Conservation (phyloP, 305 asterid species). For the Fraxinus nigra region DNA sequence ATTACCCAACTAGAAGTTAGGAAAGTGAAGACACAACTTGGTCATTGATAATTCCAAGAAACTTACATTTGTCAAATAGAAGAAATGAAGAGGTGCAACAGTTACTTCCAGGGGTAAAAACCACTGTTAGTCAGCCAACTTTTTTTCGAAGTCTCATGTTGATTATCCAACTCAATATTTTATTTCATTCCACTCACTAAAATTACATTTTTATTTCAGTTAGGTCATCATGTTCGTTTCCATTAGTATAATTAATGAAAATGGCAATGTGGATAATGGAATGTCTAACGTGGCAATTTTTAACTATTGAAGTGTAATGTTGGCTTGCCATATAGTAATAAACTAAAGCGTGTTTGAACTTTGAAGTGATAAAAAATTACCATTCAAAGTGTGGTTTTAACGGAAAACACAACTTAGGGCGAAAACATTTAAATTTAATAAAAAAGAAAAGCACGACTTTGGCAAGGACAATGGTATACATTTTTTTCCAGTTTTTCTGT, state of each 20-base stretch:
- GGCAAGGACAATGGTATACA: background rate
- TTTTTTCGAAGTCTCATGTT: background rate
- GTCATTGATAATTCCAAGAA: background rate
- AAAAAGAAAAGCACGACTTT: background rate
- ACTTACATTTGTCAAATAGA: background rate
- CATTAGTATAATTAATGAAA: background rate
- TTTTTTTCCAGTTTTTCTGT: background rate
- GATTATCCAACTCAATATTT: background rate
- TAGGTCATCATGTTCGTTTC: background rate
- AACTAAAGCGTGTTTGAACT: background rate
- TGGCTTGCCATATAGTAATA: background rate
- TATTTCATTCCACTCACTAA: background rate
- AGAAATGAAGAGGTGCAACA: background rate
- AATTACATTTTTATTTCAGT: background rate
- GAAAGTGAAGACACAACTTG: background rate
- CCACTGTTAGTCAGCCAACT: background rate
- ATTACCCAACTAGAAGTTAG: slow-evolving; percentile 19
- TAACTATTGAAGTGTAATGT: background rate
- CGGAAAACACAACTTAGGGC: background rate
- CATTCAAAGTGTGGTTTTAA: background rate
- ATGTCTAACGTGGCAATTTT: background rate
- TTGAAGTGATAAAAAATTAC: background rate
- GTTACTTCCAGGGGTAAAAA: background rate
- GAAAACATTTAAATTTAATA: background rate
- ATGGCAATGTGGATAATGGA: background rate